Evolutionary conservation across 2,329 filamentous ascomycete genomes (phyloP).

Genomic region (Zasmidium cellare): DNA sequence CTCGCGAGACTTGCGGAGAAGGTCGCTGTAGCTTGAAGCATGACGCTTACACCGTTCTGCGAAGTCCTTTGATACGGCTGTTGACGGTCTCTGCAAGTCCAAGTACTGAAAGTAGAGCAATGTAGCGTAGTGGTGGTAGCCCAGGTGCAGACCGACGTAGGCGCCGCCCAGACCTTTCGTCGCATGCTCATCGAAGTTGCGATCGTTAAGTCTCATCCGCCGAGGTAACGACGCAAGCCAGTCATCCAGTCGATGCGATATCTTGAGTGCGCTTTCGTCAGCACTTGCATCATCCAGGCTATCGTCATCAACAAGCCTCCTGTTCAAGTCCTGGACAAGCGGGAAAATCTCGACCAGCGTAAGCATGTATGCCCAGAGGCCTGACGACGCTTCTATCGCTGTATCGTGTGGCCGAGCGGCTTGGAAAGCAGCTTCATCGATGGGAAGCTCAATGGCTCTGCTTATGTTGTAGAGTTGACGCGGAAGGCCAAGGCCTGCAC

Average conservation of each 20-base stretch:
- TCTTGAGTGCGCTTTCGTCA: not conserved
- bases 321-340: conserved; percentile 44
- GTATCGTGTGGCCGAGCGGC: not conserved
- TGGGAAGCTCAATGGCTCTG: not conserved
- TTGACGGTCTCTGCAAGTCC: conserved; percentile 30
- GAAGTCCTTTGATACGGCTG: conserved; percentile 6
- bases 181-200: conserved; percentile 42
- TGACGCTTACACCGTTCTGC: conserved; percentile 33
- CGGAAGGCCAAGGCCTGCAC: conserved; percentile 38
- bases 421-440: not conserved
- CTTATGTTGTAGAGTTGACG: conserved; percentile 28
- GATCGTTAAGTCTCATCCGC: not conserved
- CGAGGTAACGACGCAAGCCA: conserved; percentile 1
- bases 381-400: conserved; percentile 30
- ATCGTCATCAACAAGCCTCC: conserved; percentile 27
- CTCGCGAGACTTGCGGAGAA: conserved; percentile 42
- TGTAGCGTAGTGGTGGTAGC: conserved; percentile 49
- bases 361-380: conserved; percentile 44
- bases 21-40: conserved; percentile 41
- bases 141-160: conserved; percentile 49
- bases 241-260: not conserved
- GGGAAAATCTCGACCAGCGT: conserved; percentile 41
- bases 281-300: not conserved
- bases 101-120: conserved; percentile 53
- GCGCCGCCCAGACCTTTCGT: conserved; percentile 43